Percentiles rank a stretch among this genome's conserved stretches.
Evolutionary conservation across 352 stramenopile species (phyloP).

Genomic region (Pythium plurisporium): DNA sequence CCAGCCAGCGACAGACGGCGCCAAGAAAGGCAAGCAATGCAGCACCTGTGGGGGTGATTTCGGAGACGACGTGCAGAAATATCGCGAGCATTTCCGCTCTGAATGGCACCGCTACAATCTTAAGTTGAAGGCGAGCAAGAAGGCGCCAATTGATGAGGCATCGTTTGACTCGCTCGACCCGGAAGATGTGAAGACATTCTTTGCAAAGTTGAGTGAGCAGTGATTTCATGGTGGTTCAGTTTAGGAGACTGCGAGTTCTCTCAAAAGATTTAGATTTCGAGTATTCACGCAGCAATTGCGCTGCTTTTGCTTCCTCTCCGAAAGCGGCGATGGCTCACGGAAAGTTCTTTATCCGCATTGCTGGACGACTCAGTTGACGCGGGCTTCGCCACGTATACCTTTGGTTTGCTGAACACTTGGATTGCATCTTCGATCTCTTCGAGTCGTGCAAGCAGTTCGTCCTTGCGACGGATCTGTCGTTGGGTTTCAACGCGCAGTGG

Average conservation of each 20-base stretch:
- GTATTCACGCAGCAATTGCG: slow-evolving; percentile 5
- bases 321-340: slow-evolving; percentile 1
- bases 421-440: slow-evolving; percentile 90
- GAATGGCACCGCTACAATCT: slow-evolving; percentile 98
- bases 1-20: slow-evolving; percentile 2
- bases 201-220: slow-evolving; percentile 64
- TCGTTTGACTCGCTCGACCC: slow-evolving; percentile 50
- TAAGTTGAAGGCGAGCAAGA: slow-evolving; percentile 93
- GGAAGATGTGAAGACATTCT: slow-evolving; percentile 58
- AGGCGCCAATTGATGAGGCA: slow-evolving; percentile 61
- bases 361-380: slow-evolving; percentile 5
- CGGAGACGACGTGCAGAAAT: slow-evolving; percentile 68
- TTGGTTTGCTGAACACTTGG: slow-evolving; percentile 78
- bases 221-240: too few relatives aligned
- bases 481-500: slow-evolving; percentile 84
- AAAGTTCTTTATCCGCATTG: slow-evolving; percentile 1
- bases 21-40: slow-evolving; percentile 61
- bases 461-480: slow-evolving; percentile 74
- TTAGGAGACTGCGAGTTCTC: too few relatives aligned
- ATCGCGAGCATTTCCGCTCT: slow-evolving; percentile 93
- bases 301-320: slow-evolving; percentile 11
- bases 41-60: slow-evolving; percentile 94
- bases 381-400: slow-evolving; percentile 77
- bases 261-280: neutral
- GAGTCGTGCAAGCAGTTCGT: slow-evolving; percentile 75